Evolutionary conservation across 352 stramenopile genomes (phyloP), one percentile per base, ranked within the genome.

Genomic region (Albugo laibachii): DNA sequence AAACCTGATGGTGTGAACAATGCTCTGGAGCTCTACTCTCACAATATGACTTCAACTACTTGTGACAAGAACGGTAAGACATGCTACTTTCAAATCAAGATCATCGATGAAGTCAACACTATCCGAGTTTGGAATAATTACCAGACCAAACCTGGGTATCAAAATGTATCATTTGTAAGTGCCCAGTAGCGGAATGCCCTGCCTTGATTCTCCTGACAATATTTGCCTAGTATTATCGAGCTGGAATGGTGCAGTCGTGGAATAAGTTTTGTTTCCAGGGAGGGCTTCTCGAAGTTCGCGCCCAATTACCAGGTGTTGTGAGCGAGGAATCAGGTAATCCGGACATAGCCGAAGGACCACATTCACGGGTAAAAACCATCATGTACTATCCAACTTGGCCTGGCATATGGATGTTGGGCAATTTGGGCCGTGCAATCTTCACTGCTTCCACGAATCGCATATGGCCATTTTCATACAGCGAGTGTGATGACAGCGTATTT

Each of bases 201-300:
- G 41, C 38, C 14, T 11, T 11, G 12, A 21, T 46, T 14, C 41
- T 47, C n/a, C 4, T 15, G 6, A 27, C 36, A 6, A 15, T 16
- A n/a, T 31, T 59, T 20, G 24, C 62, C 27, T 81, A 77, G 48
- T 58, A 57, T 47, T 80, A 81, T 40, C 49, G 55, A 2, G 76
- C 68, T 24, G 83, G 61, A 1, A 93, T 94, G 75, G 37, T 96
- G 4, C 81, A 91, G 49, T 65, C 55, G 15, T 96, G 84, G 84
- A 84, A 96, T 65, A 96, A 96, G 61, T 95, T 96, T 55, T 96
- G 84, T 59, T 94, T 94, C 55, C 88, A 84, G 16, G 84, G 84
- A 24, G 84, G 84, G 16, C 88, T 94, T 39, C 53, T 95, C 8
- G 84, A 95, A 57, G 75, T 94, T 14, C 56, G 69, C 39, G 67